These are phyloP conservation scores for Diutina mesorugosa DNA, from an alignment of 1,139 yeast genomes.

Conservation along the genomic window DNA sequence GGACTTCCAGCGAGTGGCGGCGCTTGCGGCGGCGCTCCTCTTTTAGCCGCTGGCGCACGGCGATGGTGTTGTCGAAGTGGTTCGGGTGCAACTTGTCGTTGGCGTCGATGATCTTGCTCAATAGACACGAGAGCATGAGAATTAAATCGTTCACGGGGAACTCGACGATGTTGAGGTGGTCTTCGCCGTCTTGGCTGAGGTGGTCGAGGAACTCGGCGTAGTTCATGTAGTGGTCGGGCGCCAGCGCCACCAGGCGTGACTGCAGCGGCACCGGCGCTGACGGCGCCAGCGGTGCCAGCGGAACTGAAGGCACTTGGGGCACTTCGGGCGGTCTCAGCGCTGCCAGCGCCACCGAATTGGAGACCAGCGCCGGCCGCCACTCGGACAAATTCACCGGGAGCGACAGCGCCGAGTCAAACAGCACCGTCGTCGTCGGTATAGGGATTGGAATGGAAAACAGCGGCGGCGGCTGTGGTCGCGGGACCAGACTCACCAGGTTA, in stretches of 20 bases:
- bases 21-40: conserved; percentile 12
- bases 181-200: conserved; percentile 13
- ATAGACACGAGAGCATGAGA: conserved; percentile 70
- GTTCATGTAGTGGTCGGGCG: conserved; percentile 18
- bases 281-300: neutral
- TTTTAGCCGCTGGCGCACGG: conserved; percentile 30
- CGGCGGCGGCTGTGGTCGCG: neutral
- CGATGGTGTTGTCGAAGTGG: conserved; percentile 42
- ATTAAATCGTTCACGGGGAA: conserved; percentile 75
- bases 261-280: neutral
- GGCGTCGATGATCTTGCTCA: conserved; percentile 84
- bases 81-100: conserved; percentile 76
- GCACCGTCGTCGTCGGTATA: conserved; percentile 1
- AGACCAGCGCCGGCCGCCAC: neutral
- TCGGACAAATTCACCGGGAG: neutral
- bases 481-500: neutral
- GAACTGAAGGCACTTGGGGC: neutral
- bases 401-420: conserved; percentile 1
- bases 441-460: conserved; percentile 1
- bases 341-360: neutral
- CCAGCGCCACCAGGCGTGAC: neutral
- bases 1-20: neutral
- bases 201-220: conserved; percentile 26
- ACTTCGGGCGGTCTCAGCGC: neutral
- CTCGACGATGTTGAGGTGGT: conserved; percentile 67